phyloP scores from a whole-genome alignment of 139 green algal genomes.

The Asterochloris erici region DNA sequence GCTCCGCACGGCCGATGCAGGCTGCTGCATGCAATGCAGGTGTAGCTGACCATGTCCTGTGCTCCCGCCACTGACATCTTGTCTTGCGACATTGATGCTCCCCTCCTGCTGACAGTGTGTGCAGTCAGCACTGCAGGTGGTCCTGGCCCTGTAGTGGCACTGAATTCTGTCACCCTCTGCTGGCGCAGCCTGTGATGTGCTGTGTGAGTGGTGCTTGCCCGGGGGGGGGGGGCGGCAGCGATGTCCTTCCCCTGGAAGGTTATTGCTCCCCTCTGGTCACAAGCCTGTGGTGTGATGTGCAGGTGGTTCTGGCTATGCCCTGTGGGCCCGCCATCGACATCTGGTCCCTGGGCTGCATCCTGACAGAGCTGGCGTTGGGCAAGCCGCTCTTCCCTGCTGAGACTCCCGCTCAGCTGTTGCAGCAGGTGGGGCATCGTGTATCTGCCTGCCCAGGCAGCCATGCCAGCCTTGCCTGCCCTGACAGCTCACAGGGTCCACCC shows the following conservation, averaged over 20 bases:
- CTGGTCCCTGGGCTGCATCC: constrained; percentile 44
- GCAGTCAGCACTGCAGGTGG: too few species aligned
- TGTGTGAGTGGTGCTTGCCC: too few species aligned
- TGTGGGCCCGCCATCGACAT: constrained; percentile 34
- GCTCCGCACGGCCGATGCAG: too few species aligned
- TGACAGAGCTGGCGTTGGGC: constrained; percentile 45
- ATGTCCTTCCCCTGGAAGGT: too few species aligned
- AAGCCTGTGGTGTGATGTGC: background rate
- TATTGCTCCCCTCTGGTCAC: too few species aligned
- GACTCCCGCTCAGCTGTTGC: constrained; percentile 26
- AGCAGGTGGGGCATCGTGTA: constrained; percentile 3
- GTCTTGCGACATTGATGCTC: background rate
- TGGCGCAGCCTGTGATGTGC: too few species aligned
- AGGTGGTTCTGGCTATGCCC: constrained; percentile 22
- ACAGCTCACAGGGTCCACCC: background rate
- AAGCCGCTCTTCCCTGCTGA: constrained; percentile 35
- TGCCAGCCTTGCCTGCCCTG: background rate
- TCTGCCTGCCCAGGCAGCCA: background rate
- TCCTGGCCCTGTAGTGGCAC: too few species aligned
- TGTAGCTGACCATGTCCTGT: constrained; percentile 10
- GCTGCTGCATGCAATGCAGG: constrained; percentile 9
- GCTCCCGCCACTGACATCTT: constrained; percentile 37
- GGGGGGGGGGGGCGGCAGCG: too few species aligned
- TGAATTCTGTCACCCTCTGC: too few species aligned
- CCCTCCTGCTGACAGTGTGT: too few species aligned